Base-by-base conservation (phyloP, 768 basidiomycete species). In the Phylloporus sp. region DNA sequence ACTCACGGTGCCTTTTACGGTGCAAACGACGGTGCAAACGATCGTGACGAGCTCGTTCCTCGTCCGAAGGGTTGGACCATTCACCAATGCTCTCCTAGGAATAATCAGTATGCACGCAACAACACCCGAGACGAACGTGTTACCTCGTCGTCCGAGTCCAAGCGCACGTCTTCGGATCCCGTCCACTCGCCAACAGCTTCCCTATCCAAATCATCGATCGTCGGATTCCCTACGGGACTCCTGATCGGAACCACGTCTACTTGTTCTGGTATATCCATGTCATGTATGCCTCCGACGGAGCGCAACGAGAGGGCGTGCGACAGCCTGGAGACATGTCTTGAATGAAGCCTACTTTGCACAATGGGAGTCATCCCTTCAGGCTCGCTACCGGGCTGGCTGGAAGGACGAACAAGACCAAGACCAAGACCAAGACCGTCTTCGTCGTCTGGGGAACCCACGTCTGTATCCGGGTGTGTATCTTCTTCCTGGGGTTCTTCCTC, bases 51-150 rank as follows among this genome's bases (percentile, higher is more conserved):
- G 84, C 88, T 23, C 84, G 78, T 60, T 92, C 90, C 65, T 92
- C 90, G 59, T 92, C 90, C 21, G 90, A 92, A 15, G 90, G 90
- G 58, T 92, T 92, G 20, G 90, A 92, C 78, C 79, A 92, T 68
- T 92, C 89, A 22, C 87, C 88, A 39, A 89, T 83, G 55, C 86
- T 90, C 82, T 88, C 71, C 54, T 66, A 52, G 46, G 23, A 46
- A 43, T 52, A 34, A 47, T 53, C 24, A 47, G 34, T 17, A 50
- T 38, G 33, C 11, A 28, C 42, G 29, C 38, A 43, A 37, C 14
- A 34, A 46, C 51, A 42, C 33, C 18, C 13, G n/a, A n/a, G n/a
- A n/a, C n/a, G n/a, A n/a, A n/a, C n/a, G 60, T 74, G 43, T 36
- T 55, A 88, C 88, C 72, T 86, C 82, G 54, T 86, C 82, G 29